Base-by-base conservation (phyloP, 2,329 filamentous ascomycete species). In the Calonectria hawksworthii region DNA sequence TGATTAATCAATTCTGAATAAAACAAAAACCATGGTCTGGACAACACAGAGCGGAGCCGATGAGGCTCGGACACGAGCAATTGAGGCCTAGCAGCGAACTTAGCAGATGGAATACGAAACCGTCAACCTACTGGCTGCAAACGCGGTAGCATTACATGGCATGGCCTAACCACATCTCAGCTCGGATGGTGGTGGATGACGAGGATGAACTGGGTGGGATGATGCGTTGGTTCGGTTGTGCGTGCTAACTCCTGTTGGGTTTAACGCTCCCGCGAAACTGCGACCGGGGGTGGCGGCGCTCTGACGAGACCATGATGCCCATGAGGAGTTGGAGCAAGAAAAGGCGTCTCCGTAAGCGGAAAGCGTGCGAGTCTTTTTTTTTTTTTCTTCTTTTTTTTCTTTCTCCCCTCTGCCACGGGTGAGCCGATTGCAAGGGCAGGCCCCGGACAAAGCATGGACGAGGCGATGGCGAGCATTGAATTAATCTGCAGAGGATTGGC, bases 181-280 rank as follows among this genome's bases (percentile, higher is more conserved):
- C 72, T 73, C 52, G 59, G 50, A 69, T 73, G 68, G 44, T 56
- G 36, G 67, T 61, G 63, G 56, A 68, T 47, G 61, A 74, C 69
- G 72, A 73, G 64, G 67, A 69, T 44, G 50, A 69, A 73, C 65
- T 51, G 64, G 68, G 66, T 61, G 67, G 67, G 67, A 63, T 70
- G 52, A 70, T 70, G 68, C 68, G 61, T 64, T 64, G 61, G 54
- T 64, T 70, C 36, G 56, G 30, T 26, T 52, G 68, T 70, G 47
- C 34, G 32, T 38, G 32, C 64, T 70, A 70, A 26, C 56, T 52
- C 56, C 11, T 30, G 68, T 70, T 70, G 54, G 68, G 54, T 63
- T 52, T 64, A 70, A 70, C 54, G 56, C 68, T 70, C 68, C 54
- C 56, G 54, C 56, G 68, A 41, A 41, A 69, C 23, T 36, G 67